phyloP scores from a whole-genome alignment of 371 early-diverging fungal genomes.

The Haplosporangium sp. region DNA sequence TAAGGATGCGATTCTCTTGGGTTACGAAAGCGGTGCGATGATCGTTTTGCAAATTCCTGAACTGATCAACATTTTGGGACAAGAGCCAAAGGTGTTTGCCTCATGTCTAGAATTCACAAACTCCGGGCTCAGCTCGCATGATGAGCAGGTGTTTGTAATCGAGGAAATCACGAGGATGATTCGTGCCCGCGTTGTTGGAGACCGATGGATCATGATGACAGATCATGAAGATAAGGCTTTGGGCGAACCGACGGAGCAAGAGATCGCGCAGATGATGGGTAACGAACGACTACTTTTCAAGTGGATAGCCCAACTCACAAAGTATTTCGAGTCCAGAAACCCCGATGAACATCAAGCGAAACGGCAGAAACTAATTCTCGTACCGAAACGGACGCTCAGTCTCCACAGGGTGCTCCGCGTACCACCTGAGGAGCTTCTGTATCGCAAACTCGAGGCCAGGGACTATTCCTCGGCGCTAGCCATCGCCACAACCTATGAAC shows the following conservation, averaged over 20 bases:
- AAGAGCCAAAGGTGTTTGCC: slow-evolving; percentile 55
- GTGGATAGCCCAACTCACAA: slow-evolving; percentile 40
- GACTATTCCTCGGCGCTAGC: slow-evolving; percentile 77
- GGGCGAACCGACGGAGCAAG: slow-evolving; percentile 50
- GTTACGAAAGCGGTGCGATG: slow-evolving; percentile 60
- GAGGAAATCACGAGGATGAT: slow-evolving; percentile 58
- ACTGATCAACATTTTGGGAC: slow-evolving; percentile 56
- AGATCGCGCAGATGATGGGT: slow-evolving; percentile 53
- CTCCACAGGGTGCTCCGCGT: slow-evolving; percentile 56
- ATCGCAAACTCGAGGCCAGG: slow-evolving; percentile 55
- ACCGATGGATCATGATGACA: slow-evolving; percentile 55
- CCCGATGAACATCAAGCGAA: slow-evolving; percentile 15
- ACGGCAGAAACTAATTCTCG: slow-evolving; percentile 43
- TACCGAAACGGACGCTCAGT: slow-evolving; percentile 54
- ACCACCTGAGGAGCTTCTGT: slow-evolving; percentile 56
- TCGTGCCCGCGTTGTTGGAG: slow-evolving; percentile 56
- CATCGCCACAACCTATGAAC: slow-evolving; percentile 63
- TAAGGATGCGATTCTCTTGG: slow-evolving; percentile 56
- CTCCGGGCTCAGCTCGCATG: slow-evolving; percentile 46
- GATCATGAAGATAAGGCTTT: slow-evolving; percentile 57
- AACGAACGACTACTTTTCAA: slow-evolving; percentile 47
- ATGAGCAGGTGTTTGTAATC: slow-evolving; percentile 56
- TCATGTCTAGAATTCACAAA: slow-evolving; percentile 54
- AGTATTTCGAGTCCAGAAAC: slow-evolving; percentile 33
- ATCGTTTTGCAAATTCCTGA: slow-evolving; percentile 58